These are phyloP conservation scores for Mycena epipterygia DNA, from an alignment of 768 basidiomycete species.

Conservation along the genomic window DNA sequence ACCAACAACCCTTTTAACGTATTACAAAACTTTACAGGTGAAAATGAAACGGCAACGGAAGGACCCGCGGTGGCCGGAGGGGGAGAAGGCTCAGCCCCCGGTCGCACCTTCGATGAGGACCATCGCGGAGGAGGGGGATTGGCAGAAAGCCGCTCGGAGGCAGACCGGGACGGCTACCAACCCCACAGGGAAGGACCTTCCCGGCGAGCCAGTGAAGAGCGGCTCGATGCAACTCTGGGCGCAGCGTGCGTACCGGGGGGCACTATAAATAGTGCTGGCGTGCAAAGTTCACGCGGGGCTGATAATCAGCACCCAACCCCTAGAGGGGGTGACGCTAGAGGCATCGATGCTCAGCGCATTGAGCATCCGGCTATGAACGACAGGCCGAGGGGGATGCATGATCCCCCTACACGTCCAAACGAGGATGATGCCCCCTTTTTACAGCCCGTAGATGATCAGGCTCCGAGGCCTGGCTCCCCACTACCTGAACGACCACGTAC, in stretches of 20 bases:
- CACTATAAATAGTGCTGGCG: neutral
- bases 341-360: neutral
- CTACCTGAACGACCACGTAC: neutral
- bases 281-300: conserved; percentile 7
- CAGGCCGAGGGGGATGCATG: too few species aligned
- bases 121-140: conserved; percentile 12
- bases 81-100: too few species aligned
- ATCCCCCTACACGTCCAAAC: too few species aligned
- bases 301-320: conserved; percentile 9
- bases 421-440: too few species aligned
- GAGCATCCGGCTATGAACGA: neutral
- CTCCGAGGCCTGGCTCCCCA: neutral
- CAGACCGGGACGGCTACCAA: conserved; percentile 19
- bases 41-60: too few species aligned
- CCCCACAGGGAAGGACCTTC: neutral
- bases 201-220: conserved; percentile 9
- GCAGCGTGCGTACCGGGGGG: conserved; percentile 16
- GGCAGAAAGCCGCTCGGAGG: conserved; percentile 6
- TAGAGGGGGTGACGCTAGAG: conserved; percentile 11
- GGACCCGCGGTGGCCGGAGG: too few species aligned
- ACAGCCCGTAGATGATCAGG: too few species aligned
- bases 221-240: conserved; percentile 15
- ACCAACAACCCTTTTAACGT: too few species aligned
- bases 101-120: conserved; percentile 1
- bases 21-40: too few species aligned